Conservation (phyloP, 805 yeast genomes). For the Torulaspora quercuum region DNA sequence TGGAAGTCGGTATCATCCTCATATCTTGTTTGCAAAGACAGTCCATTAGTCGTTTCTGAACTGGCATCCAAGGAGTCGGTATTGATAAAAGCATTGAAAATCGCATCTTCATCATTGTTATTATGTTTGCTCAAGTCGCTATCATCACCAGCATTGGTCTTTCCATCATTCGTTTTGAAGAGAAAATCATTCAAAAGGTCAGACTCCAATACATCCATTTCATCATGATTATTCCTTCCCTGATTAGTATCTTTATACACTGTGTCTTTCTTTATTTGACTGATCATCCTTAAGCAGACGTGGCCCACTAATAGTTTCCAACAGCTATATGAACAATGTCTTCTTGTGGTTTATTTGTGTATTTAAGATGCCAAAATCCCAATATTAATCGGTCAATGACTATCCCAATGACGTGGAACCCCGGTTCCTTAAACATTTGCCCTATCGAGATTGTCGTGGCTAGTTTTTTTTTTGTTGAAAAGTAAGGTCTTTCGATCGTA, state of each 20-base stretch:
- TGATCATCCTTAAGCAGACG: constrained; percentile 8
- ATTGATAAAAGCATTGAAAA: constrained; percentile 27
- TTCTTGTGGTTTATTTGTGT: too few relatives aligned
- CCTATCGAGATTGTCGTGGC: too few relatives aligned
- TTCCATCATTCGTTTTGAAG: constrained; percentile 13
- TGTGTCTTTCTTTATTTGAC: constrained; percentile 11
- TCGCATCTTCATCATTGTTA: constrained; percentile 24
- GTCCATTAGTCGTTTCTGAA: constrained; percentile 1
- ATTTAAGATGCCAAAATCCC: too few relatives aligned
- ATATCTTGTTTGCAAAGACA: constrained; percentile 2
- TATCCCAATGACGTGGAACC: too few relatives aligned
- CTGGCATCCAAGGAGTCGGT: constrained; percentile 21
- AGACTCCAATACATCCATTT: constrained; percentile 20
- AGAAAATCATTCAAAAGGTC: constrained; percentile 32
- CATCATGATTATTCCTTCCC: constrained; percentile 6
- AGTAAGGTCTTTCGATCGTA: too few relatives aligned
- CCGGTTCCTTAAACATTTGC: too few relatives aligned
- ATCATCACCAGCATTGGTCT: constrained; percentile 5
- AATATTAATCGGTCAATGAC: too few relatives aligned
- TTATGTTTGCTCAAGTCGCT: constrained; percentile 5
- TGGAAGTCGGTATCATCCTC: constrained; percentile 4
- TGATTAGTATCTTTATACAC: constrained; percentile 5
- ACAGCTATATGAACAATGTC: too few relatives aligned
- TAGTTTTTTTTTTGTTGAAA: too few relatives aligned
- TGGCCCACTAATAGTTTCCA: too few relatives aligned